Percentiles rank a stretch among this genome's conserved stretches.
Evolutionary conservation across 2,329 filamentous ascomycete species (phyloP).

Genomic region (Metarhizium robertsii): DNA sequence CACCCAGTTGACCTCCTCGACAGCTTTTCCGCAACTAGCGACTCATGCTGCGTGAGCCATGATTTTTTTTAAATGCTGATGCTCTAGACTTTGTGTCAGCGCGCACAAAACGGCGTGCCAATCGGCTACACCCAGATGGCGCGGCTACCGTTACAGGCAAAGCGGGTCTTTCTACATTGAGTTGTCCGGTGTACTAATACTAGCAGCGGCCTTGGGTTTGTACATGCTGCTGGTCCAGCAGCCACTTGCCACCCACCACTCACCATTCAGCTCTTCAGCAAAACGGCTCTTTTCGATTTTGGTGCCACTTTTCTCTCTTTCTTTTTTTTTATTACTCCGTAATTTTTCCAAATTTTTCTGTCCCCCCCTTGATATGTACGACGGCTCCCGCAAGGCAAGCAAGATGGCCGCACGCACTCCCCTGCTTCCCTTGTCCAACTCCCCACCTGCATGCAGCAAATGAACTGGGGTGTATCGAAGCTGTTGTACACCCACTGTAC

Average conservation of each 20-base stretch:
- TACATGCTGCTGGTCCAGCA: neutral
- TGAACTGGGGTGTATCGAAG: neutral
- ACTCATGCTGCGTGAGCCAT: neutral
- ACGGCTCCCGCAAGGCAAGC: neutral
- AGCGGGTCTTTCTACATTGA: no score
- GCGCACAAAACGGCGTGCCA: no score
- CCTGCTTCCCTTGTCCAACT: neutral
- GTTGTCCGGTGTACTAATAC: no score
- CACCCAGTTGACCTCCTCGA: neutral
- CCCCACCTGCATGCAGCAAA: neutral
- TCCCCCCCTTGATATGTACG: neutral
- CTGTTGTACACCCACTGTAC: neutral
- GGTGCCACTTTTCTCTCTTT: neutral
- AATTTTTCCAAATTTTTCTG: no score
- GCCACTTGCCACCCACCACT: neutral
- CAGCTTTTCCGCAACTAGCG: neutral
- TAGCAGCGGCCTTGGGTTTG: no score
- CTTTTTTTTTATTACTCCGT: neutral
- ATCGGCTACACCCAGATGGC: no score
- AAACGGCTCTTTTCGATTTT: neutral
- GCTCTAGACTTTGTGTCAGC: no score
- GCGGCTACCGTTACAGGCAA: no score
- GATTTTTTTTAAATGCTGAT: no score
- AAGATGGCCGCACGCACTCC: neutral
- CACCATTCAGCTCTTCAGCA: neutral